These are phyloP conservation scores for Spergularia bocconei DNA, from an alignment of 148 eudicot species.

Conservation along the genomic window DNA sequence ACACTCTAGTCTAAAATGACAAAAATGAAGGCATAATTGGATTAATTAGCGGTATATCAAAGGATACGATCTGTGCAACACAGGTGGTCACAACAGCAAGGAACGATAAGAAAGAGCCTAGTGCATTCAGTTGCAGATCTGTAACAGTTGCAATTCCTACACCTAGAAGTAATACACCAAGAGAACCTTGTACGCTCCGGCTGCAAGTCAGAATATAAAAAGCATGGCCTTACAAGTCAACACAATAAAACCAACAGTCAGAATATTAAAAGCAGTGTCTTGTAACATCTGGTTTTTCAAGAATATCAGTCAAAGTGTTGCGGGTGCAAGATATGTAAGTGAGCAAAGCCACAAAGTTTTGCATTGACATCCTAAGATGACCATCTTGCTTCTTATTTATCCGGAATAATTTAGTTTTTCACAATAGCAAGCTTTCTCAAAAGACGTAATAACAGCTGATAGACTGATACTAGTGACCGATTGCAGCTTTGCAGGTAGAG, in stretches of 20 bases:
- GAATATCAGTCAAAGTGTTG: not conserved
- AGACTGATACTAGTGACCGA: not conserved
- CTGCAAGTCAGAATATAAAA: conserved; percentile 26
- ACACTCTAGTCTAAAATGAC: not conserved
- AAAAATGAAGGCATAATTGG: not conserved
- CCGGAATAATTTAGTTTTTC: not conserved
- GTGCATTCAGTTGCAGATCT: conserved; percentile 43
- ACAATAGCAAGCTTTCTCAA: not conserved
- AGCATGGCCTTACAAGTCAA: conserved; percentile 1
- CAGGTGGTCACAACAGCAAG: conserved; percentile 47
- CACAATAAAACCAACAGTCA: conserved; percentile 1
- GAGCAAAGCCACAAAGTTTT: not conserved
- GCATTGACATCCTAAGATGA: not conserved
- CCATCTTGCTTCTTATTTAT: not conserved
- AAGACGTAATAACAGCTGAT: not conserved
- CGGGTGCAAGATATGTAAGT: not conserved
- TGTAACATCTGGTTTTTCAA: not conserved
- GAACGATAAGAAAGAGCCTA: conserved; percentile 43
- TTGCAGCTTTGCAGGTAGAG: not conserved
- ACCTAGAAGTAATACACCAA: conserved; percentile 39
- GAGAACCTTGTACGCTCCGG: conserved; percentile 41
- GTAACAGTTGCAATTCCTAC: conserved; percentile 49
- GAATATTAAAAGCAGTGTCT: conserved; percentile 1
- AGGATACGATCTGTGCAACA: conserved; percentile 51
- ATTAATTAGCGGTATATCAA: not conserved